Evolutionary conservation across 371 early-diverging fungal genomes (phyloP).

Genomic region (Mucor mucedo): DNA sequence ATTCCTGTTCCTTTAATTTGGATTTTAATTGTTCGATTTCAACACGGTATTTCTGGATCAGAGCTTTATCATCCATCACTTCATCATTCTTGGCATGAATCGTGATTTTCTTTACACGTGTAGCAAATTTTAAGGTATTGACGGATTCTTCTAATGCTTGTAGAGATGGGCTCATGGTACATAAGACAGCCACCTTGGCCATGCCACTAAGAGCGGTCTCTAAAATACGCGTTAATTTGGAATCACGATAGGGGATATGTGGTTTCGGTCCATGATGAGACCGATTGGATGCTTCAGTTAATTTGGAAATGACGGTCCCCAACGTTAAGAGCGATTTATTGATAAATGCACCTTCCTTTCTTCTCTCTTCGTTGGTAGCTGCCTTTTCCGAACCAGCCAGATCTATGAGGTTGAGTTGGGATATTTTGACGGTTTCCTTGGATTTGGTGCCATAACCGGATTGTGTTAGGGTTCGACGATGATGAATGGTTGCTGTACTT

Average conservation of each 20-base stretch:
- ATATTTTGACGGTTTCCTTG: slow-evolving; percentile 62
- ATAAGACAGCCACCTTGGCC: slow-evolving; percentile 84
- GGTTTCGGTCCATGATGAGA: slow-evolving; percentile 9
- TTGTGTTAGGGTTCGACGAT: slow-evolving; percentile 20
- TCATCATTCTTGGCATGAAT: slow-evolving; percentile 71
- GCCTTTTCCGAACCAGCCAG: slow-evolving; percentile 98
- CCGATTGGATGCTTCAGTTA: slow-evolving; percentile 37
- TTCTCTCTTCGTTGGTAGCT: slow-evolving; percentile 70
- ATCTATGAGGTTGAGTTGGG: slow-evolving; percentile 88
- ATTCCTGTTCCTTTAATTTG: slow-evolving; percentile 69
- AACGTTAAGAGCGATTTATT: slow-evolving; percentile 89
- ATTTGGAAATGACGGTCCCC: slow-evolving; percentile 88
- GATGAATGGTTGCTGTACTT: slow-evolving; percentile 17
- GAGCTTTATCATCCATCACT: slow-evolving; percentile 84
- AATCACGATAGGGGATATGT: slow-evolving; percentile 92
- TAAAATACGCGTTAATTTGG: slow-evolving; percentile 92
- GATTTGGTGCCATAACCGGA: slow-evolving; percentile 18
- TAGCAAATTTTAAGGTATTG: slow-evolving; percentile 91
- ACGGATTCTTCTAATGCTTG: slow-evolving; percentile 76
- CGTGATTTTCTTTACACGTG: slow-evolving; percentile 77
- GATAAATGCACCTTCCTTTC: slow-evolving; percentile 94
- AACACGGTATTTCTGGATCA: slow-evolving; percentile 81
- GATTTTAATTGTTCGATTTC: slow-evolving; percentile 86
- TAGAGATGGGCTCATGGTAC: slow-evolving; percentile 77
- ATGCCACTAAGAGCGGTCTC: slow-evolving; percentile 85